Evolutionary conservation across 1,139 yeast genomes (phyloP).

Genomic region (Geotrichum bryndzae): DNA sequence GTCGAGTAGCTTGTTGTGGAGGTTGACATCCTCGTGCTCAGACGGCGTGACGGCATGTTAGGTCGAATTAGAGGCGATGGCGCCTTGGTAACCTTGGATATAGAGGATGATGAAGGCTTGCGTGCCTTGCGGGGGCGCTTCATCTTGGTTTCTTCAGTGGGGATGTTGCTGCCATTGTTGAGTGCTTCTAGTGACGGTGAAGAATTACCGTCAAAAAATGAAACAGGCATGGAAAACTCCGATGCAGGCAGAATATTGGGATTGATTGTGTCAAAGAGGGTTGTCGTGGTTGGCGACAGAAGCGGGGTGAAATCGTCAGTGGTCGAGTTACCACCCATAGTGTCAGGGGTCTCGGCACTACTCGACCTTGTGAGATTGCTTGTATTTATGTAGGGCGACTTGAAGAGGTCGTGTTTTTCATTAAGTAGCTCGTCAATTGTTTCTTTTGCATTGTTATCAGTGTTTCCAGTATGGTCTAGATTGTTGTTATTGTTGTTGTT

Average conservation of each 20-base stretch:
- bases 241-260: conserved; percentile 21
- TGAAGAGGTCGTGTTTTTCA: conserved; percentile 24
- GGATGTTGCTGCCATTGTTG: conserved; percentile 3
- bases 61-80: conserved; percentile 25
- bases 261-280: conserved; percentile 48
- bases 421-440: neutral
- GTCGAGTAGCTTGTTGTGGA: conserved; percentile 4
- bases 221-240: conserved; percentile 32
- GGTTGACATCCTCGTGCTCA: neutral
- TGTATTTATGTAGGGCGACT: conserved; percentile 22
- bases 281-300: conserved; percentile 60
- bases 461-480: too few relatives aligned
- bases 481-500: neutral
- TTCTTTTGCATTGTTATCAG: neutral
- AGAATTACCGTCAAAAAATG: conserved; percentile 38
- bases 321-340: neutral
- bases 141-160: conserved; percentile 1
- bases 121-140: conserved; percentile 18
- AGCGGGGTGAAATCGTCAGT: conserved; percentile 55
- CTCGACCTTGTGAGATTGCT: neutral
- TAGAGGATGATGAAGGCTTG: neutral
- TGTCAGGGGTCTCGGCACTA: conserved; percentile 1
- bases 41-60: conserved; percentile 13
- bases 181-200: neutral
- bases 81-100: conserved; percentile 21